phyloP scores from a whole-genome alignment of 2,329 filamentous ascomycete genomes.

The Apiospora hydei region DNA sequence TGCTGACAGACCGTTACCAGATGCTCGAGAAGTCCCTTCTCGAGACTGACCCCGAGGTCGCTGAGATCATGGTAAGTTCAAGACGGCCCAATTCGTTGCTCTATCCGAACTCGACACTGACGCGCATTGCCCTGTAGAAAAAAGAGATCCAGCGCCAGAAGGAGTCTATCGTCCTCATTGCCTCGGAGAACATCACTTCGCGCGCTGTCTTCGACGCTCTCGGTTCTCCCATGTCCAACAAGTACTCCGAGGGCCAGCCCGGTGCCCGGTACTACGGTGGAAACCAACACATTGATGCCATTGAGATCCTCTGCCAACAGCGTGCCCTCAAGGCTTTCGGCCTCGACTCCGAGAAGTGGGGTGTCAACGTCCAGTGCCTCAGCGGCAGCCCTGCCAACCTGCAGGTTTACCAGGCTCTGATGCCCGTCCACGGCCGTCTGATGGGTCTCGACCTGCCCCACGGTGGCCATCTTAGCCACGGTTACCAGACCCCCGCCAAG shows the following conservation, averaged over 20 bases:
- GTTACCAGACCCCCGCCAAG: slow-evolving; percentile 93
- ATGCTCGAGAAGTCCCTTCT: slow-evolving; percentile 95
- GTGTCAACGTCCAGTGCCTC: slow-evolving; percentile 96
- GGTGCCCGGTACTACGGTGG: slow-evolving; percentile 99
- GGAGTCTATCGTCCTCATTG: slow-evolving; percentile 98
- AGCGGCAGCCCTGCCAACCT: slow-evolving; percentile 95
- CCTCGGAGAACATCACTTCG: slow-evolving; percentile 99
- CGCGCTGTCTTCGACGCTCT: slow-evolving; percentile 97
- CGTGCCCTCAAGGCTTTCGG: slow-evolving; percentile 92
- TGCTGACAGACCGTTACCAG: slow-evolving; percentile 55
- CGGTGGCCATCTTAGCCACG: slow-evolving; percentile 93
- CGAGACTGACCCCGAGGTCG: slow-evolving; percentile 92
- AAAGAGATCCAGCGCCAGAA: slow-evolving; percentile 95
- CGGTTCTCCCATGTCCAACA: slow-evolving; percentile 95
- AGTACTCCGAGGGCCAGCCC: slow-evolving; percentile 99
- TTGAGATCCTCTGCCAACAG: slow-evolving; percentile 93
- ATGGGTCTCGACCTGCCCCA: slow-evolving; percentile 97
- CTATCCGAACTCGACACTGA: slow-evolving; percentile 37
- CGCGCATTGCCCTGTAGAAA: slow-evolving; percentile 62
- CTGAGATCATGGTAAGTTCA: slow-evolving; percentile 86
- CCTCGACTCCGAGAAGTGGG: slow-evolving; percentile 88
- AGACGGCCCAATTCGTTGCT: neutral
- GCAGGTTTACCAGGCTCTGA: slow-evolving; percentile 97
- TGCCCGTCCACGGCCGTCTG: slow-evolving; percentile 92
- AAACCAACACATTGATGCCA: slow-evolving; percentile 97